Evolutionary conservation across 352 stramenopile genomes (phyloP), one percentile per base, ranked within the genome.

Genomic region (Blastocystis sp.): DNA sequence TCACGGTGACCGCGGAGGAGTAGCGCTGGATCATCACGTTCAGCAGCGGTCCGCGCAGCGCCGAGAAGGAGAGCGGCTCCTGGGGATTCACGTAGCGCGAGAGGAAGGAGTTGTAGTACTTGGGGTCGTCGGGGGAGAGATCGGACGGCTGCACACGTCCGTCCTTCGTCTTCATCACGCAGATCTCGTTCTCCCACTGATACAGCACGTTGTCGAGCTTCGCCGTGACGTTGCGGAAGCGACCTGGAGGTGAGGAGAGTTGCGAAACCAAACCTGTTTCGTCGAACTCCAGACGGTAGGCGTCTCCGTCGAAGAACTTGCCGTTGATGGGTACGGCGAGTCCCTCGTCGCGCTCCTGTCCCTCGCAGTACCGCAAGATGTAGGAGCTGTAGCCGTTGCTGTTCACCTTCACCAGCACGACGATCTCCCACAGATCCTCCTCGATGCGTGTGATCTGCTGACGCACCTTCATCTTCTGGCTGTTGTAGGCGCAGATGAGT

Each of bases 361-460:
- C 69, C 40, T 79, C 69, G 53, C 69, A 79, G 7, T 42, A 79
- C 1, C 54, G 69, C n/a, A 79, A 24, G 40, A 79, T 79, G 14
- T 61, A 57, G 18, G 48, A 63, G 49, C 21, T 63, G 32, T 79
- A 79, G 36, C 69, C 54, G 53, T 79, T 63, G 16, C n/a, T 21
- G 2, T 27, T 32, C 21, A 79, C 7, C n/a, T 59, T 57, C 18
- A 56, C 54, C 2, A 56, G n/a, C 8, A 79, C 14, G 16, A 79
- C 42, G 16, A 79, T 9, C 40, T 79, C 69, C 42, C 49, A 79
- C 7, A 79, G 27, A 27, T 61, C 48, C 11, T 38, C 21, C 4
- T 64, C 48, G 27, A 79, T 79, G 18, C 54, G 44, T 49, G 69
- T 79, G 34, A 79, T 27, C 49, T 79, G 69, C 32, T 79, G 69